A percentile compares a stretch with the other conserved stretches of the same genome.
phyloP scores from a whole-genome alignment of 257 asterid species.

The Solanum dulcamara region DNA sequence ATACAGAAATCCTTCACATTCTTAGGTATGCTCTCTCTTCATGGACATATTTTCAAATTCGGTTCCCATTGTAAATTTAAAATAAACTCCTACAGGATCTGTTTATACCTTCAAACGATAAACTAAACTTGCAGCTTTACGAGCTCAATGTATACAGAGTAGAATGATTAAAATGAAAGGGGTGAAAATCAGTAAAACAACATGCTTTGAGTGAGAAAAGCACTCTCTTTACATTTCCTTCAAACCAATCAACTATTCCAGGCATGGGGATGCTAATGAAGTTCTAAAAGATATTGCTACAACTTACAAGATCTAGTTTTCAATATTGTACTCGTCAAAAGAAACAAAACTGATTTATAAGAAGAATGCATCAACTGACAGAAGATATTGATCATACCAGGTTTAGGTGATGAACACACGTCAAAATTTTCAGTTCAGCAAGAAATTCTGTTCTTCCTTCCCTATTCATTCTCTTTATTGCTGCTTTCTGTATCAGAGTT shows the following conservation, averaged over 20 bases:
- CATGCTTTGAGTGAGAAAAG: background rate
- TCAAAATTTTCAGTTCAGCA: slow-evolving; percentile 86
- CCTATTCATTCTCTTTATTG: slow-evolving; percentile 95
- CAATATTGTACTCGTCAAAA: background rate
- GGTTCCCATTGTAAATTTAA: background rate
- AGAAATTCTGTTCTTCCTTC: slow-evolving; percentile 79
- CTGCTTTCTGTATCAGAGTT: slow-evolving; percentile 58
- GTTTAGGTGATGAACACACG: slow-evolving; percentile 89
- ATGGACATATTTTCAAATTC: background rate
- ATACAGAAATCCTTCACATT: background rate
- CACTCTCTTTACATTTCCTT: background rate
- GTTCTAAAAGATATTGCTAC: background rate
- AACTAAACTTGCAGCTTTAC: background rate
- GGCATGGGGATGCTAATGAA: background rate
- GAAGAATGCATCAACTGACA: background rate
- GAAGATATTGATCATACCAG: slow-evolving; percentile 43
- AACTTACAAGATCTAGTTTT: background rate
- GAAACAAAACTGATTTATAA: background rate
- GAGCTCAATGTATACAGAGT: background rate
- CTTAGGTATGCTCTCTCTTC: background rate
- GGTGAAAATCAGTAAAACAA: background rate
- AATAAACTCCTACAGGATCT: background rate
- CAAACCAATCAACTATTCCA: background rate
- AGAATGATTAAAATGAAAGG: background rate
- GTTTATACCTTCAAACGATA: background rate